These are phyloP conservation scores for Blastocystis sp. DNA, from an alignment of 352 stramenopile genomes.

Conservation along the genomic window DNA sequence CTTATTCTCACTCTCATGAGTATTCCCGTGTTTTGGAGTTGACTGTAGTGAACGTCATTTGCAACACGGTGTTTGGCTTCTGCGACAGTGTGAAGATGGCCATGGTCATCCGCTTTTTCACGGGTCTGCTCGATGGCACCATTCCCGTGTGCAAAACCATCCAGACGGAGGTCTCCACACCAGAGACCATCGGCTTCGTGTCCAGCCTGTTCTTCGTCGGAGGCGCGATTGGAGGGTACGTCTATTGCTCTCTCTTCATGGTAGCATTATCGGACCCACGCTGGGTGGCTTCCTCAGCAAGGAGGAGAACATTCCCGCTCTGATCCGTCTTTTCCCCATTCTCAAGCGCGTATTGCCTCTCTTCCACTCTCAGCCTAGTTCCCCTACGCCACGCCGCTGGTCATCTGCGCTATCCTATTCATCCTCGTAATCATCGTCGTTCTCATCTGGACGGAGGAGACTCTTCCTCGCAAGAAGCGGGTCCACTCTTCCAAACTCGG, in stretches of 20 bases:
- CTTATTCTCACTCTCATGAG: not conserved
- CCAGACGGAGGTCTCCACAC: not conserved
- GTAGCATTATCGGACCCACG: not conserved
- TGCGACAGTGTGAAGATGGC: not conserved
- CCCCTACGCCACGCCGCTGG: not conserved
- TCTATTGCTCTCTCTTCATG: not conserved
- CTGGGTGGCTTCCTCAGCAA: constrained; percentile 1
- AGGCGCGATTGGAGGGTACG: not conserved
- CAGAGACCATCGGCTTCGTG: constrained; percentile 7
- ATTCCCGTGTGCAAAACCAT: constrained; percentile 27
- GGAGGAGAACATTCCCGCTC: constrained; percentile 5
- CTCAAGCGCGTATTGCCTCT: not conserved
- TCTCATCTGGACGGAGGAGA: not conserved
- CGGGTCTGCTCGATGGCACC: not conserved
- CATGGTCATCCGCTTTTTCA: not conserved
- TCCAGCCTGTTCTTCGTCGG: constrained; percentile 15
- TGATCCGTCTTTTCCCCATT: not conserved
- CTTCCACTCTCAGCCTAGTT: not conserved
- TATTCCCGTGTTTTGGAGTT: not conserved
- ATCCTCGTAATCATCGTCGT: not conserved
- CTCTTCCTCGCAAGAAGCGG: not conserved
- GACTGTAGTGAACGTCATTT: constrained; percentile 7
- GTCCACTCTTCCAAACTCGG: too few species aligned
- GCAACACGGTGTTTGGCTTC: not conserved
- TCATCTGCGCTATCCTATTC: not conserved